These are phyloP conservation scores for Hordeum vulgare DNA, from an alignment of 176 grass and related monocot species.

Conservation along the genomic window DNA sequence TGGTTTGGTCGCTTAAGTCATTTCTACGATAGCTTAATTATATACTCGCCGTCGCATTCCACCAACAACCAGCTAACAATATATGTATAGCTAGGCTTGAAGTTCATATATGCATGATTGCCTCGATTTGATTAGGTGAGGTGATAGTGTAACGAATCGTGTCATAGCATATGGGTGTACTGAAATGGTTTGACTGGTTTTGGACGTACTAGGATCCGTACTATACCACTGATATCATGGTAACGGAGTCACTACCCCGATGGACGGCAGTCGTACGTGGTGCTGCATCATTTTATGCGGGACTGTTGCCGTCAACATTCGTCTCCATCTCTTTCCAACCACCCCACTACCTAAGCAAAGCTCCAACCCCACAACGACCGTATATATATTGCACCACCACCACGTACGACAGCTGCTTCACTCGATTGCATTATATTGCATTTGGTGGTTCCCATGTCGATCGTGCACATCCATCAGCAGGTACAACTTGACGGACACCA, in stretches of 20 bases:
- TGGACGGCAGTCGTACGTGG: too few species aligned
- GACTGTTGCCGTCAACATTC: background rate
- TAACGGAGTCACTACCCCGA: background rate
- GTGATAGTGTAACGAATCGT: background rate
- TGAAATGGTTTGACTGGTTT: too few species aligned
- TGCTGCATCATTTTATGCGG: too few species aligned
- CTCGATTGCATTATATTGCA: background rate
- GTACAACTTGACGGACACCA: background rate
- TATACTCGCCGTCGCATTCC: too few species aligned
- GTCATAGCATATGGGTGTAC: too few species aligned
- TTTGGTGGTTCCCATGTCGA: background rate
- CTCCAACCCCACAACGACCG: background rate
- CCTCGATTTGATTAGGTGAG: background rate
- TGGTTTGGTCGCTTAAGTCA: too few species aligned
- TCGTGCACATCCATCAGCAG: background rate
- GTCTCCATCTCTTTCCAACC: background rate
- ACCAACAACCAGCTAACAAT: too few species aligned
- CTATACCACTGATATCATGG: background rate
- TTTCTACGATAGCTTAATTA: too few species aligned
- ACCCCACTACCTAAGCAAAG: background rate
- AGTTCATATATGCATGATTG: too few species aligned
- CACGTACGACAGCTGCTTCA: background rate
- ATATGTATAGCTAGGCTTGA: too few species aligned
- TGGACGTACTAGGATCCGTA: too few species aligned
- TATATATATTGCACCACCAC: background rate